Conservation (phyloP, 2,329 filamentous ascomycete species). For the Aspergillus sp. region DNA sequence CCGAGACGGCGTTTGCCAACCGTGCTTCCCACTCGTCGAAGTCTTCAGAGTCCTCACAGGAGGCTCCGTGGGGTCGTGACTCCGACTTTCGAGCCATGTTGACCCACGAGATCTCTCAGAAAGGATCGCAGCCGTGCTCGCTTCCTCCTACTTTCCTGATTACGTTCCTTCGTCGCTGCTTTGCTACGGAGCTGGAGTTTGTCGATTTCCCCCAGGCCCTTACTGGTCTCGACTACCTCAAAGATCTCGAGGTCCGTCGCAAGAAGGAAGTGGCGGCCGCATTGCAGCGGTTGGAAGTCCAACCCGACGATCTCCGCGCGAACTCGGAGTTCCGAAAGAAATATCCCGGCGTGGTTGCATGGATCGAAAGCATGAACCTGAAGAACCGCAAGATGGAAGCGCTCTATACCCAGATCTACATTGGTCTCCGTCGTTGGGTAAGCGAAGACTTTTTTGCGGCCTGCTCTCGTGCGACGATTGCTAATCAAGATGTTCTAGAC, state of each 20-base stretch:
- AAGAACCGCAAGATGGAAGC: slow-evolving; percentile 54
- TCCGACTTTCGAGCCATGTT: slow-evolving; percentile 44
- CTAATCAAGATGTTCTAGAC: slow-evolving; percentile 44
- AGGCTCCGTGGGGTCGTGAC: slow-evolving; percentile 32
- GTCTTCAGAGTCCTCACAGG: slow-evolving; percentile 21
- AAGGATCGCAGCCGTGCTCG: slow-evolving; percentile 60
- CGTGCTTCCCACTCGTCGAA: slow-evolving; percentile 31
- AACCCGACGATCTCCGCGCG: slow-evolving; percentile 49
- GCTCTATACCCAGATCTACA: slow-evolving; percentile 61
- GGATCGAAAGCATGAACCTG: slow-evolving; percentile 53
- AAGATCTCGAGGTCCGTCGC: slow-evolving; percentile 61
- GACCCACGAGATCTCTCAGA: slow-evolving; percentile 54
- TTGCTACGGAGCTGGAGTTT: slow-evolving; percentile 54
- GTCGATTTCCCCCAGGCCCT: slow-evolving; percentile 67
- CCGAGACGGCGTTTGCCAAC: slow-evolving; percentile 40
- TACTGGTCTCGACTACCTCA: slow-evolving; percentile 65
- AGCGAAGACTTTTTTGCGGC: slow-evolving; percentile 24
- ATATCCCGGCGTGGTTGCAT: slow-evolving; percentile 56
- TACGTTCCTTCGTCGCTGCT: slow-evolving; percentile 60
- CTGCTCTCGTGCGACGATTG: background rate
- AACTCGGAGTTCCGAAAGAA: slow-evolving; percentile 50
- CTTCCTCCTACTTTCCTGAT: slow-evolving; percentile 64
- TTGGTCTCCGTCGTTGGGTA: slow-evolving; percentile 64
- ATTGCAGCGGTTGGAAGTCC: slow-evolving; percentile 54
- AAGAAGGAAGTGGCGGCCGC: slow-evolving; percentile 58